phyloP scores from a whole-genome alignment of 257 asterid species.

The Solanum bulbocastanum region DNA sequence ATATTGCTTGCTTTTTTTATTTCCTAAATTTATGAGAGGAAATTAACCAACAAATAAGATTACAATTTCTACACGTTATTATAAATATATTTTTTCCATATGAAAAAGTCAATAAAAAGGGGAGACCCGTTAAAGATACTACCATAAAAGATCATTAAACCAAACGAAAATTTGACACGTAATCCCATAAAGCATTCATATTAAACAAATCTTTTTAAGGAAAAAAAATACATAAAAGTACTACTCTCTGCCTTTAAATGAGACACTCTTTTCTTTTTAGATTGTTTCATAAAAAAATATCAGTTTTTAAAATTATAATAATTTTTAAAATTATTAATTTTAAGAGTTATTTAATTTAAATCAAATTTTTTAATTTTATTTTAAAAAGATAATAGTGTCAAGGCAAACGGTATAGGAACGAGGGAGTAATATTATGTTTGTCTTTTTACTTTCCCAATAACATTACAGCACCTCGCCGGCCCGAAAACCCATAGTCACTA shows the following conservation, averaged over 20 bases:
- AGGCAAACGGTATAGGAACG: neutral
- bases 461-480: neutral
- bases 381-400: neutral
- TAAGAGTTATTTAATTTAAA: too few species aligned
- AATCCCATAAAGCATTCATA: neutral
- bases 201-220: neutral
- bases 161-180: neutral
- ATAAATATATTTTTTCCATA: neutral
- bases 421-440: neutral
- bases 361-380: too few species aligned
- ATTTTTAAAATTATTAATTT: too few species aligned
- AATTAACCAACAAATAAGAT: neutral
- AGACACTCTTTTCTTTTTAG: too few species aligned
- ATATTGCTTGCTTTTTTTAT: neutral
- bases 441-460: neutral
- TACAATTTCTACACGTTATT: neutral
- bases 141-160: neutral
- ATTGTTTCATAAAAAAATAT: too few species aligned
- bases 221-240: neutral
- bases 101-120: neutral
- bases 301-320: too few species aligned
- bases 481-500: neutral
- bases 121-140: neutral
- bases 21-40: neutral
- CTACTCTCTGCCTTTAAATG: neutral